Evolutionary conservation across 163 green algal genomes (phyloP).

Genomic region (Chlamydomonas reinhardtii): DNA sequence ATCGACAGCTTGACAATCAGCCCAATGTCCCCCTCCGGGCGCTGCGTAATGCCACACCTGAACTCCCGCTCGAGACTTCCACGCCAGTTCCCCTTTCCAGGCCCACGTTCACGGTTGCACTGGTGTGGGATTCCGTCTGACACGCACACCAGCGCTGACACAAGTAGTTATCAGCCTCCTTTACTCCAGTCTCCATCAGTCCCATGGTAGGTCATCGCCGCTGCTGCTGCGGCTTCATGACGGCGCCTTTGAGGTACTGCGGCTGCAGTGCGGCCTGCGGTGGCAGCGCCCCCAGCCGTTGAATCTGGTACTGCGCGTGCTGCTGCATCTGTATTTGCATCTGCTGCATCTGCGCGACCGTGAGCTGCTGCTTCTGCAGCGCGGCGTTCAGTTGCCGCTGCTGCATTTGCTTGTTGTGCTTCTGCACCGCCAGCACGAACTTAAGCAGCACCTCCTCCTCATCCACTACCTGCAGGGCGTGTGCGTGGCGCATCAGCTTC

Average conservation of each 20-base stretch:
- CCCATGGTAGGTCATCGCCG: background rate
- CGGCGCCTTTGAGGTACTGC: conserved; percentile 18
- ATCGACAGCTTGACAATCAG: no score
- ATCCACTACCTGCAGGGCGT: conserved; percentile 44
- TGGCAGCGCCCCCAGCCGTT: no score
- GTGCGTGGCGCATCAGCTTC: no score
- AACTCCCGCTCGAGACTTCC: no score
- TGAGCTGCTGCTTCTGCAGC: background rate
- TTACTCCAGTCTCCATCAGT: background rate
- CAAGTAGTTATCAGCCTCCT: no score
- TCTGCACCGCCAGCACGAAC: conserved; percentile 55
- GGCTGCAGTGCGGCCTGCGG: no score
- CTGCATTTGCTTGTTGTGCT: conserved; percentile 42
- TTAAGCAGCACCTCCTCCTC: conserved; percentile 59
- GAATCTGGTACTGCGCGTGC: background rate
- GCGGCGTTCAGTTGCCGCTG: conserved; percentile 2
- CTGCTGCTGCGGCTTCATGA: conserved; percentile 13
- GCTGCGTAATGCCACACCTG: no score
- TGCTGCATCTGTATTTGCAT: conserved; percentile 17
- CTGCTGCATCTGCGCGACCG: conserved; percentile 22
- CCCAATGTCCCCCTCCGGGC: no score
- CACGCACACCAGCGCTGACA: no score
- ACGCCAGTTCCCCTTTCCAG: no score
- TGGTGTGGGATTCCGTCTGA: no score
- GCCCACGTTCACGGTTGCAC: no score